Evolutionary conservation across 2,329 filamentous ascomycete genomes (phyloP).

Genomic region (Tothia fuscella): DNA sequence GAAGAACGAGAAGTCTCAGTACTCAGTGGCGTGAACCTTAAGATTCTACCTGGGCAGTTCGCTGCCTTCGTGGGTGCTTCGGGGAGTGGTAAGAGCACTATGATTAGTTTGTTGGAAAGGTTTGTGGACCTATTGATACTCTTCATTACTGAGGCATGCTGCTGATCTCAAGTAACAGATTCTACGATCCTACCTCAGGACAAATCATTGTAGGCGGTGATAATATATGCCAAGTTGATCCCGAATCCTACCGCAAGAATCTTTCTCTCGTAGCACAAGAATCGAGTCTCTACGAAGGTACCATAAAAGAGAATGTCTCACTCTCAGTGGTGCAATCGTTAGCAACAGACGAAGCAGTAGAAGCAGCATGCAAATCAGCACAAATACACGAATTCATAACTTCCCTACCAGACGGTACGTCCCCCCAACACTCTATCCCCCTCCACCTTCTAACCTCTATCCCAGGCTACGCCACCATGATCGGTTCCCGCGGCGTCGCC

Average conservation of each 20-base stretch:
- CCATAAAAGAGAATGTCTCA: constrained; percentile 28
- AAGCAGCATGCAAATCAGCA: constrained; percentile 22
- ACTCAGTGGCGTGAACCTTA: constrained; percentile 33
- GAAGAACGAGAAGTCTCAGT: constrained; percentile 21
- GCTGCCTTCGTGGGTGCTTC: constrained; percentile 58
- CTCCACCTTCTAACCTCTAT: too few relatives aligned
- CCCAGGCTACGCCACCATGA: constrained; percentile 32
- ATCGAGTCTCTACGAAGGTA: constrained; percentile 33
- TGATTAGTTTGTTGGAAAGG: constrained; percentile 45
- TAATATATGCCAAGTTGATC: constrained; percentile 25
- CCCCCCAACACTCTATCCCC: too few relatives aligned
- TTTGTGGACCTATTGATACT: constrained; percentile 26
- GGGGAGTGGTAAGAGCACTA: constrained; percentile 63
- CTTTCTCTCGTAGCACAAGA: constrained; percentile 36
- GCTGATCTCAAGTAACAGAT: constrained; percentile 44
- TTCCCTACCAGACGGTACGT: constrained; percentile 20
- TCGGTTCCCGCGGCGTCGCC: constrained; percentile 25
- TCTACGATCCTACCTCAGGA: constrained; percentile 59
- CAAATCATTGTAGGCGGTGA: constrained; percentile 43
- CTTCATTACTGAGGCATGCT: constrained; percentile 26
- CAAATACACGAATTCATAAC: constrained; percentile 29
- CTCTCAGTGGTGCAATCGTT: constrained; percentile 32
- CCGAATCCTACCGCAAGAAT: constrained; percentile 27
- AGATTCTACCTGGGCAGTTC: constrained; percentile 50
- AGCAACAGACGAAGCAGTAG: constrained; percentile 18